Base-by-base conservation (phyloP, 495 filamentous ascomycete species). In the Talaromyces thailandensis region DNA sequence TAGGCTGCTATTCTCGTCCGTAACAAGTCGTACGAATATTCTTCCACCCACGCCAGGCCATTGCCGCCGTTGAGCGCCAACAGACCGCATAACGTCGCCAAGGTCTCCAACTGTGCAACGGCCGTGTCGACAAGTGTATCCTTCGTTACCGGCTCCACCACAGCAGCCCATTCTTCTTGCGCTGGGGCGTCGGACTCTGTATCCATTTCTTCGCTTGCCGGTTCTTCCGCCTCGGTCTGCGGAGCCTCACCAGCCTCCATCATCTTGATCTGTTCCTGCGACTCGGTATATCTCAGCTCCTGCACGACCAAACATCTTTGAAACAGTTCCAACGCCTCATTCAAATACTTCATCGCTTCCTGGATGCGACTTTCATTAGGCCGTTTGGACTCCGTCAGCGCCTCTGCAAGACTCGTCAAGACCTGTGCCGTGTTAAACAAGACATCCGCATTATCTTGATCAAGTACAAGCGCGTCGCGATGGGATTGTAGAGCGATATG, bases 391-490 rank as follows among this genome's bases (percentile, higher is more conserved):
- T 86, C 82, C 2, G 78, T 71, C 4, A 86, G 68, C 3, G 71
- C 72, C 71, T 90, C 87, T 6, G 82, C 84, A 24, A 89, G 70
- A 65, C 83, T 86, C 3, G 81, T 85, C 18, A 89, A 75, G 9
- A 88, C 84, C 73, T 89, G 87, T 9, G 77, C 84, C 9, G 81
- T 86, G 67, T 91, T 91, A 76, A 89, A 90, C 9, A 88, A 72
- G 9, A 79, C 76, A 72, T 90, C 85, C 2, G 85, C 73, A 73
- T 87, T 88, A 25, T 85, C 77, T 64, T 82, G 77, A 29, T 86
- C 76, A 56, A 90, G 69, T 5, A 63, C 66, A 12, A 88, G 70
- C 3, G 86, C 87, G 60, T 77, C 76, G 57, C 81, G 76, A 69
- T 88, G 85, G 0, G 86, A 87, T 35, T 82, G 75, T 43, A 89